Evolutionary conservation across 2,329 filamentous ascomycete species (phyloP), one percentile per base, ranked within the genome.

Genomic region (Fusarium tuaranense): DNA sequence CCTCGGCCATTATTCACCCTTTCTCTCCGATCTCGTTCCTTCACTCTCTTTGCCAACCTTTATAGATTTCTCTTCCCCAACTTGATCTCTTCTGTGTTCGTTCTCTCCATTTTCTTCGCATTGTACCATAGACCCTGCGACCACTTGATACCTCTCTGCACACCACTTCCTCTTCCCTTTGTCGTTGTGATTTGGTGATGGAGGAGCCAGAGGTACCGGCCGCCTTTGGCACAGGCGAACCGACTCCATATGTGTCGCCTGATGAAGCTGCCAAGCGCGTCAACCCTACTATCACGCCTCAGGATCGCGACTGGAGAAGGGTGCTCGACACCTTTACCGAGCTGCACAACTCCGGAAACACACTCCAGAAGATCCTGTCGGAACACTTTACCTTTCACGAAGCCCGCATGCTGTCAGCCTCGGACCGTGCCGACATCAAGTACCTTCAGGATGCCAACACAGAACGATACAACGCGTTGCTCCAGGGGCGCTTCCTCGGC

Each of bases 371-470:
- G 1, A 81, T 86, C n/a, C 67, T 86, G 1, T 66, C 81, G 4
- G 68, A 72, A 1, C 75, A 74, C 25, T 86, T 86, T 27, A 81
- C 82, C 2, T 41, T 66, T 0, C 75, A 84, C 44, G 84, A 86
- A 66, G 75, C 80, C 22, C 70, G 64, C 1, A 65, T 84, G 27
- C 76, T 86, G 36, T 64, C 78, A 18, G 78, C 80, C 5, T 79
- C 79, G 20, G 67, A 76, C 13, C 77, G 78, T 8, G 60, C 72
- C 0, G 77, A 80, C 7, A 25, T 84, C n/a, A 80, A 79, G 18
- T 39, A 70, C 4, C 68, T 82, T 44, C 85, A 86, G 67, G 70
- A 73, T 20, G 65, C 73, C 13, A 81, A 83, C 65, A 74, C 80
- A 1, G 32, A 67, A 20, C 76, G 78, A 13, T 86, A 82, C 71